Conservation (phyloP, 2,329 filamentous ascomycete species). For the Apiospora kogelbergensis region DNA sequence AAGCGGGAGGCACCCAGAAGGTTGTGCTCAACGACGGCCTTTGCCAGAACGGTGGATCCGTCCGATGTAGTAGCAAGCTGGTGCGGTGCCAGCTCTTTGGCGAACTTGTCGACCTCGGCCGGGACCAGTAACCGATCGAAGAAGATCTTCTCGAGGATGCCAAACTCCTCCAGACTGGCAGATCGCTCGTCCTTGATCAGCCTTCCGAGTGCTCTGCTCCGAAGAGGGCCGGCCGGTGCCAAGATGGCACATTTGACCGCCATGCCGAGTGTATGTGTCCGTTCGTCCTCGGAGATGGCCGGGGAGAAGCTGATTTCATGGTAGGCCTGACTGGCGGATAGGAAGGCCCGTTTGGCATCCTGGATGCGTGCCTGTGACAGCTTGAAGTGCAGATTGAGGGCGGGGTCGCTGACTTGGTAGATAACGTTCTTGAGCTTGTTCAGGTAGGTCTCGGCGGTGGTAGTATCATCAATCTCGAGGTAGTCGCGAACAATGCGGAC, state of each 20-base stretch:
- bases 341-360: constrained; percentile 85
- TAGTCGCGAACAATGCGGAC: constrained; percentile 93
- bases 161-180: constrained; percentile 71
- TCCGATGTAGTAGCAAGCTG: constrained; percentile 89
- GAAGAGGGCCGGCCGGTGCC: constrained; percentile 83
- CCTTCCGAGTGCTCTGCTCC: constrained; percentile 75
- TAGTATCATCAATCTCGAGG: constrained; percentile 90
- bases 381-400: constrained; percentile 80
- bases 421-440: constrained; percentile 96
- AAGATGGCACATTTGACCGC: constrained; percentile 92
- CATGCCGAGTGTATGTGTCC: constrained; percentile 78
- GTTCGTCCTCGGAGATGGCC: constrained; percentile 81
- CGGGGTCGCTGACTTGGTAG: constrained; percentile 71
- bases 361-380: constrained; percentile 91
- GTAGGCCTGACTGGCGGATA: constrained; percentile 85
- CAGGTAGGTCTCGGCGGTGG: constrained; percentile 79
- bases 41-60: constrained; percentile 88
- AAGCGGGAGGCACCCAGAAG: constrained; percentile 79
- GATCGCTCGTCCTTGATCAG: constrained; percentile 93
- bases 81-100: constrained; percentile 76
- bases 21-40: constrained; percentile 95
- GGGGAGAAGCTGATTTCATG: constrained; percentile 79
- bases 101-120: constrained; percentile 84
- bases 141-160: constrained; percentile 97
- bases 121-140: constrained; percentile 80